Base-by-base conservation (phyloP, 1,284 basidiomycete genomes). In the Apiotrichum domesticum region DNA sequence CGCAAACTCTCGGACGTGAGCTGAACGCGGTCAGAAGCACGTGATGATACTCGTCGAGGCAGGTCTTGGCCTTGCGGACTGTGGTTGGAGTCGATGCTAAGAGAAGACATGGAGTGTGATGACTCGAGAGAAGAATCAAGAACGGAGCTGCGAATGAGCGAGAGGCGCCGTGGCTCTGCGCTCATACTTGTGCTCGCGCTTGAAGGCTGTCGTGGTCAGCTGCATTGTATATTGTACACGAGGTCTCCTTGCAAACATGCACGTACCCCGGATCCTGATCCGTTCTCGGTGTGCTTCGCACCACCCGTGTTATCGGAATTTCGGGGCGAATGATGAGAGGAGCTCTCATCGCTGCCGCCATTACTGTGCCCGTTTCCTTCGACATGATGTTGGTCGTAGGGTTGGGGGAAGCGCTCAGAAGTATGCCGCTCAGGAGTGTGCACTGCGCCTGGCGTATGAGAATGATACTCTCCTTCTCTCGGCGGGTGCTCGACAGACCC, bases 71-170 rank as follows among this genome's bases (percentile, higher is more conserved):
- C 41, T 21, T 56, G 48, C 2, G 61, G 61, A 33, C 57, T 58
- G 46, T 52, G 61, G n/a, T 55, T 56, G 32, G 61, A 62, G 52
- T 62, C 61, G 50, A 62, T 58, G 46, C 57, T 58, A 39, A 62
- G 50, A 3, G 61, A 62, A n/a, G 52, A 56, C 35, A 62, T 52
- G 44, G 59, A 59, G 29, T 49, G 33, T 15, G 41, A 51, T 9
- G 40, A 35, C 3, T 40, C 7, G n/a, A 42, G n/a, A 10, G 41
- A 21, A 9, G 49, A 50, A 3, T 50, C 39, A 11, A 41, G 21
- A n/a, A 21, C 10, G 6, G 49, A 5, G 13, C 21, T 35, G 46
- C 35, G 8, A n/a, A 47, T 15, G 40, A 40, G 11, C 4, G 35
- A 49, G 8, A 47, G 35, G 9, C 34, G 46, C 10, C 46, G 33